A percentile compares a stretch with the other conserved stretches of the same genome.
phyloP scores from a whole-genome alignment of 2,329 filamentous ascomycete species.

The Rhynchosporium graminicola region DNA sequence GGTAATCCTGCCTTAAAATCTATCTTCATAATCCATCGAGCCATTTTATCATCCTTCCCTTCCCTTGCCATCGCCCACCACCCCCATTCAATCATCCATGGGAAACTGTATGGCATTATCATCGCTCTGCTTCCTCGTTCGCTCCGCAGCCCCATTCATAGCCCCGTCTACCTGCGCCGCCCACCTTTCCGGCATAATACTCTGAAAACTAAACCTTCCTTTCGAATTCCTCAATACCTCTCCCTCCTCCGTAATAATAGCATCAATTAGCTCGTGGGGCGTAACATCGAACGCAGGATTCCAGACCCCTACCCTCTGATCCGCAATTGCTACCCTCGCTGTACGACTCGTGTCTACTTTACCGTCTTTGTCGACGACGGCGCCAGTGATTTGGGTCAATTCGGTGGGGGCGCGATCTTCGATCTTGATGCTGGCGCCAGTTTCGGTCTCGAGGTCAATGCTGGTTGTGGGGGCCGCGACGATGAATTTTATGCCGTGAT shows the following conservation, averaged over 20 bases:
- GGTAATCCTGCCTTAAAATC: neutral
- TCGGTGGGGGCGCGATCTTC: constrained; percentile 83
- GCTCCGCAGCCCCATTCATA: neutral
- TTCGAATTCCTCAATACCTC: constrained; percentile 75
- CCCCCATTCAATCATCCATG: constrained; percentile 9
- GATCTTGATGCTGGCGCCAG: constrained; percentile 80
- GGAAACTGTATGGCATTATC: constrained; percentile 21
- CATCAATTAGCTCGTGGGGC: constrained; percentile 84
- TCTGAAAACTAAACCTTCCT: constrained; percentile 67
- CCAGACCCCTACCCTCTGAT: constrained; percentile 80
- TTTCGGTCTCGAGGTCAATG: constrained; percentile 80
- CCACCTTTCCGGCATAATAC: constrained; percentile 59
- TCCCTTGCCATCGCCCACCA: neutral
- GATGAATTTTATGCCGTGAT: constrained; percentile 91
- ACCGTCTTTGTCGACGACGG: constrained; percentile 64
- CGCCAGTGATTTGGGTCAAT: constrained; percentile 81
- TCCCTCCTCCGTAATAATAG: constrained; percentile 89
- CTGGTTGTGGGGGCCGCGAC: constrained; percentile 94
- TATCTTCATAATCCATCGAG: neutral
- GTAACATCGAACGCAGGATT: constrained; percentile 98
- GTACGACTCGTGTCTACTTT: constrained; percentile 62
- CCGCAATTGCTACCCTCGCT: constrained; percentile 77
- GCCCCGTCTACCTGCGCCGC: constrained; percentile 16
- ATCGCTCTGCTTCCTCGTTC: constrained; percentile 11
- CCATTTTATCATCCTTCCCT: neutral